Base-by-base conservation (phyloP, 228 moss, liverwort and hornwort genomes). In the Sphagnum magellanicum region DNA sequence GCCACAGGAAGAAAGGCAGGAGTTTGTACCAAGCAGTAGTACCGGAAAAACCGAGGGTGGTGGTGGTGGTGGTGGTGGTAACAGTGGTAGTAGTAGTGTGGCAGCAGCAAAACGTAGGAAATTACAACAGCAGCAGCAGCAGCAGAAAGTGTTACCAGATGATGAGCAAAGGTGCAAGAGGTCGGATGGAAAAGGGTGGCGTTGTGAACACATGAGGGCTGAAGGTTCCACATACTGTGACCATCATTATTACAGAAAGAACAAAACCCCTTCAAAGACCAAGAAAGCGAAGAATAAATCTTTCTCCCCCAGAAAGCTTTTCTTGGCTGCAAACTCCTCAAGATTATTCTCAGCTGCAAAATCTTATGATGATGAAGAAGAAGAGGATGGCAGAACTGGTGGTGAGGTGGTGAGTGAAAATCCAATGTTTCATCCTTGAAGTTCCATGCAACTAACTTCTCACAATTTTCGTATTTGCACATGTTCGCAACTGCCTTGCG, bases 101-200 rank as follows among this genome's bases (percentile, higher is more conserved):
- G 32, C 32, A 32, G 32, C 3, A 32, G 32, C 32, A 32, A 32
- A 32, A 32, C 32, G 32, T 32, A 32, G 32, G 32, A 32, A 32
- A 32, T 32, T 32, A 32, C 32, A 32, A 32, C 32, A 32, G 32
- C 32, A 32, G 32, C 32, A 32, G 32, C 32, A 32, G 32, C 32
- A 32, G 32, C 32, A 32, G 32, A 32, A 32, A 32, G 32, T 32
- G 32, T 32, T 32, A 3, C 32, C 32, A 3, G 32, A 51, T 71
- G 64, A 53, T 70, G 66, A 67, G 6, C 66, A 52, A 9, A 80
- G 78, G 64, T 86, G 83, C 78, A 68, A 65, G 13, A 76, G 83
- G 53, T 77, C 16, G 65, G 86, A 83, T 67, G 86, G 86, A 60
- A 87, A 75, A 65, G 49, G 48, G 0, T 87, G 86, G 86, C 78